Evolutionary conservation across 306 rosid genomes (phyloP).

Genomic region (Canavalia gladiata): DNA sequence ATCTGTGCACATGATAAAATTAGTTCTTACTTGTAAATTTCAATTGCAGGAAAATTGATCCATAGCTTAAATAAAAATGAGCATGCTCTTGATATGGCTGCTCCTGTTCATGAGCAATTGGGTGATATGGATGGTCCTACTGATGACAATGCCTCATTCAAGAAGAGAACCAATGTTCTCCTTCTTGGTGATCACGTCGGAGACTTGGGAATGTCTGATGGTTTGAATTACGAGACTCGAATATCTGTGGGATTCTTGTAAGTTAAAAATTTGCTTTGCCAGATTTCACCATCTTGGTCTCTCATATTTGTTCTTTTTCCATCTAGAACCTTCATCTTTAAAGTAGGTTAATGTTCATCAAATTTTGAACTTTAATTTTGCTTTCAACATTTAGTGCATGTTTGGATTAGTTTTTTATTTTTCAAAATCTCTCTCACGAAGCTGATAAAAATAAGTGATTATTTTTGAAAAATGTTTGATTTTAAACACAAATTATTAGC

Average conservation of each 20-base stretch:
- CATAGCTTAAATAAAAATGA: conserved; percentile 95
- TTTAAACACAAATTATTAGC: not conserved
- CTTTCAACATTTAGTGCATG: too few species aligned
- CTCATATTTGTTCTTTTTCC: too few species aligned
- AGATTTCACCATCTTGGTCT: not conserved
- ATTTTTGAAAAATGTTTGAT: not conserved
- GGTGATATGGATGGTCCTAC: conserved; percentile 65
- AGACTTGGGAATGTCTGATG: conserved; percentile 95
- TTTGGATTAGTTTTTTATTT: too few species aligned
- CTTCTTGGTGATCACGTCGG: conserved; percentile 96
- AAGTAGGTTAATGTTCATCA: too few species aligned
- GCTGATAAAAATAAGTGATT: too few species aligned
- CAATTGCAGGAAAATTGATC: conserved; percentile 80
- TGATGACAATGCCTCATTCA: conserved; percentile 67
- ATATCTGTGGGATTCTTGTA: conserved; percentile 91
- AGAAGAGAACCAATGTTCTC: conserved; percentile 84
- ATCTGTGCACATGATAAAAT: not conserved
- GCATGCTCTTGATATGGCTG: conserved; percentile 95
- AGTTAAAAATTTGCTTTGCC: conserved; percentile 53
- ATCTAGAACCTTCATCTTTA: too few species aligned
- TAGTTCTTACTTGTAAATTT: conserved; percentile 35
- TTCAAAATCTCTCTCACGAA: too few species aligned
- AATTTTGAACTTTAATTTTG: too few species aligned
- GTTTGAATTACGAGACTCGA: conserved; percentile 81
- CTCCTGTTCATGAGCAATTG: conserved; percentile 77